phyloP scores from a whole-genome alignment of 345 rosid genomes.

The Eucalyptus regnans region DNA sequence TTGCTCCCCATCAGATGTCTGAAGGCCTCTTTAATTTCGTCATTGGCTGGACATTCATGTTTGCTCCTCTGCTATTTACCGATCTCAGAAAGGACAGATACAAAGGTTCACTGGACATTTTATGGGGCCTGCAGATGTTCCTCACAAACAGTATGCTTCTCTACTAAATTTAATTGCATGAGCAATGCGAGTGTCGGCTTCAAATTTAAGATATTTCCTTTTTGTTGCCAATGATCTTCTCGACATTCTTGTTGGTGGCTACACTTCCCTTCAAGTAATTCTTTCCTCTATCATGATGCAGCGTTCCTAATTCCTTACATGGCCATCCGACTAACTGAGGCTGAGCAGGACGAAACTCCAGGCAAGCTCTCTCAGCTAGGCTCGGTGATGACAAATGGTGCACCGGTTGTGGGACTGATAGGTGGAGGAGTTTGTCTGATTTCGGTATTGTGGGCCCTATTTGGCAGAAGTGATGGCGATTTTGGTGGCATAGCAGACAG shows the following conservation, averaged over 20 bases:
- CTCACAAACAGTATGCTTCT: constrained; percentile 69
- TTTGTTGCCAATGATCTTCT: neutral
- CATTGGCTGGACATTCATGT: constrained; percentile 95
- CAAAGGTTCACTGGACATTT: constrained; percentile 58
- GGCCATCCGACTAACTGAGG: constrained; percentile 70
- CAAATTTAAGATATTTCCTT: neutral
- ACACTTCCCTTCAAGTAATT: neutral
- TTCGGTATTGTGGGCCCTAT: constrained; percentile 62
- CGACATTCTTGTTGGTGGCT: neutral
- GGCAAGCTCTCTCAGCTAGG: constrained; percentile 49
- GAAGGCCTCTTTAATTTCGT: constrained; percentile 97
- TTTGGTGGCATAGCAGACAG: constrained; percentile 55
- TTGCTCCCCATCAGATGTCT: constrained; percentile 33
- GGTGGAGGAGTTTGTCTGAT: constrained; percentile 69
- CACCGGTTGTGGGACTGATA: constrained; percentile 52
- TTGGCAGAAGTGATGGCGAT: constrained; percentile 54
- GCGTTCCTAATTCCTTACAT: constrained; percentile 91
- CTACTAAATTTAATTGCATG: neutral
- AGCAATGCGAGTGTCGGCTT: neutral
- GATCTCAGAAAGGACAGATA: constrained; percentile 69
- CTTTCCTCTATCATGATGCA: neutral
- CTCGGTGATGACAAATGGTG: constrained; percentile 58
- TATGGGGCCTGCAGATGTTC: constrained; percentile 95
- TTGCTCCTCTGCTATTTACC: constrained; percentile 87
- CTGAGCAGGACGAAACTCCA: constrained; percentile 17